A percentile compares a stretch with the other conserved stretches of the same genome.
phyloP scores from a whole-genome alignment of 768 basidiomycete genomes.

The Exidia glandulosa region DNA sequence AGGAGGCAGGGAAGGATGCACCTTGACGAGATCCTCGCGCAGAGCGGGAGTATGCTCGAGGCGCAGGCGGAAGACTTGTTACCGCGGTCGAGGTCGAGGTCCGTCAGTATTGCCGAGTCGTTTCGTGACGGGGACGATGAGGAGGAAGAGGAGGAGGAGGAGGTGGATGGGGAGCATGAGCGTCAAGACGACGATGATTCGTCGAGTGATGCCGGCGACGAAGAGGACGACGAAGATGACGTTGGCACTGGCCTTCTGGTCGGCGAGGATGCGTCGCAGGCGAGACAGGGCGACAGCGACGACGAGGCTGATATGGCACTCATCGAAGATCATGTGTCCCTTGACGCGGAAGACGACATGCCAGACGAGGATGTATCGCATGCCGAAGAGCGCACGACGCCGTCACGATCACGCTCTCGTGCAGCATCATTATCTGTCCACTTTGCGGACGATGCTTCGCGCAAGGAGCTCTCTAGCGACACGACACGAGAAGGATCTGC shows the following conservation, averaged over 20 bases:
- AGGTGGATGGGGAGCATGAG: conserved; percentile 13
- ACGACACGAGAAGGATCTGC: no score
- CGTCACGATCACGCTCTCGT: no score
- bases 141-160: conserved; percentile 7
- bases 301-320: conserved; percentile 21
- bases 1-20: conserved; percentile 70
- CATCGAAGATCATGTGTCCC: conserved; percentile 16
- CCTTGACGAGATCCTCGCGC: conserved; percentile 80
- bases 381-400: conserved; percentile 22
- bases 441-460: no score
- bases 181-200: conserved; percentile 17
- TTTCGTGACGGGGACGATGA: conserved; percentile 6
- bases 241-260: conserved; percentile 8
- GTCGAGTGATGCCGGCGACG: conserved; percentile 12
- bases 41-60: conserved; percentile 77
- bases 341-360: conserved; percentile 14
- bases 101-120: conserved; percentile 27
- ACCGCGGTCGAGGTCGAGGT: conserved; percentile 28
- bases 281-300: conserved; percentile 27
- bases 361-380: conserved; percentile 14
- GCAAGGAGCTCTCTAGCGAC: no score
- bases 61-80: conserved; percentile 68
- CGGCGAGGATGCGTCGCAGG: conserved; percentile 28
- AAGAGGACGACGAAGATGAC: conserved; percentile 23
- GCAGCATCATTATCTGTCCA: no score